Conservation (phyloP, 331 rosid genomes). For the Spiraea crenata region DNA sequence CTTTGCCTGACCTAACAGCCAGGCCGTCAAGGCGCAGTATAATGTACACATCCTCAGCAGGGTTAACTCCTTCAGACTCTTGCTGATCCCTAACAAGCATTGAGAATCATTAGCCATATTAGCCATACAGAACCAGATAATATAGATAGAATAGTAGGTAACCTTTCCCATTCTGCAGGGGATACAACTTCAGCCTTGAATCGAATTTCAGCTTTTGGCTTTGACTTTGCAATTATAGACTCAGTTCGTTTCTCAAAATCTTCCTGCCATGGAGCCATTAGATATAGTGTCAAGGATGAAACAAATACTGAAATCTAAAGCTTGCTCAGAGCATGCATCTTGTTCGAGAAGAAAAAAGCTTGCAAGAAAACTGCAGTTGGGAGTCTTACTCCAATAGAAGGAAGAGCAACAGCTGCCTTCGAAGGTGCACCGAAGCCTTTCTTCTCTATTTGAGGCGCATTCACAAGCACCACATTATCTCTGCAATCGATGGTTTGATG, state of each 20-base stretch:
- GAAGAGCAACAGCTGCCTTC: slow-evolving; percentile 72
- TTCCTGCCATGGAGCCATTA: slow-evolving; percentile 54
- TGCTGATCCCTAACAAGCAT: slow-evolving; percentile 63
- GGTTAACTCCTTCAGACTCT: slow-evolving; percentile 81
- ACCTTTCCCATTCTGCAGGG: slow-evolving; percentile 96
- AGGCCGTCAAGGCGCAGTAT: slow-evolving; percentile 91
- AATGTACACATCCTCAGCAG: slow-evolving; percentile 86
- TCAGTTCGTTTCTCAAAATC: slow-evolving; percentile 92
- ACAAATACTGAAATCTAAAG: background rate
- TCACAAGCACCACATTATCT: too few species aligned
- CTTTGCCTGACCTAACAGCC: slow-evolving; percentile 91
- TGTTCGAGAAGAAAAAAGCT: background rate
- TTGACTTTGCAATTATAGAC: slow-evolving; percentile 73
- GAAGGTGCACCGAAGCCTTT: slow-evolving; percentile 70
- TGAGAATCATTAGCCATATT: background rate
- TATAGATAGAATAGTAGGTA: slow-evolving; percentile 20
- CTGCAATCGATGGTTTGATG: too few species aligned
- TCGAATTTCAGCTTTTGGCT: slow-evolving; percentile 90
- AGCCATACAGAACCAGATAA: background rate
- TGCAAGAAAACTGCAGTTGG: background rate
- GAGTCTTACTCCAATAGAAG: slow-evolving; percentile 83
- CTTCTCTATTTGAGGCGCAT: slow-evolving; percentile 68
- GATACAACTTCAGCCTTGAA: slow-evolving; percentile 86
- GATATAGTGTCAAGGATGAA: background rate
- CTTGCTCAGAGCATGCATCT: background rate